A percentile compares a stretch with the other conserved stretches of the same genome.
These are phyloP conservation scores for Colletotrichum sp. DNA, from an alignment of 2,329 filamentous ascomycete genomes.

Conservation along the genomic window DNA sequence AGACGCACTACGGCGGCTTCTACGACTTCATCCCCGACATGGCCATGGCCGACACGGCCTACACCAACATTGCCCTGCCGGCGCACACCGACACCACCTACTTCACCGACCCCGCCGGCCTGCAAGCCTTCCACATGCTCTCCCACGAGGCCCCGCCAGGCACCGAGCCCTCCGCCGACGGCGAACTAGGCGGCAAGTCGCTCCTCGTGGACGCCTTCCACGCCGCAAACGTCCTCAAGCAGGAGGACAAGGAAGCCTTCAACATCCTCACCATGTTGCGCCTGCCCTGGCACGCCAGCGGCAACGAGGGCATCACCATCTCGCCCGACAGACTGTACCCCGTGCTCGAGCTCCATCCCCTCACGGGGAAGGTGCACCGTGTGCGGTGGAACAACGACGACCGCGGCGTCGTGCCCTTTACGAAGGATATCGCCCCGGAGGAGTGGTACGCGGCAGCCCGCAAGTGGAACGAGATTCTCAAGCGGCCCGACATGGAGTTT, in stretches of 20 bases:
- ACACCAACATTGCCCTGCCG: slow-evolving; percentile 82
- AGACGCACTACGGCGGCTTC: slow-evolving; percentile 86
- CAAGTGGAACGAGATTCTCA: slow-evolving; percentile 75
- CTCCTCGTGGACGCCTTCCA: slow-evolving; percentile 87
- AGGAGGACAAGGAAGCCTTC: slow-evolving; percentile 61
- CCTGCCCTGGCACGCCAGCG: slow-evolving; percentile 85
- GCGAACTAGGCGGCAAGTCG: slow-evolving; percentile 70
- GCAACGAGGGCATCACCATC: slow-evolving; percentile 84
- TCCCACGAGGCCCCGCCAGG: slow-evolving; percentile 69
- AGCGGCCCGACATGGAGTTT: slow-evolving; percentile 69
- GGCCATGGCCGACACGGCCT: slow-evolving; percentile 87
- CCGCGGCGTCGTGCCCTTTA: slow-evolving; percentile 71
- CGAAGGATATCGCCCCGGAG: slow-evolving; percentile 48
- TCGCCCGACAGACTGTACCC: slow-evolving; percentile 73
- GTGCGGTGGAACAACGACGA: slow-evolving; percentile 96
- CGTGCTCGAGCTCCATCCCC: slow-evolving; percentile 68
- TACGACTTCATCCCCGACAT: slow-evolving; percentile 90
- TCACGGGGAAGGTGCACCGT: slow-evolving; percentile 47
- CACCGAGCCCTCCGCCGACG: slow-evolving; percentile 25
- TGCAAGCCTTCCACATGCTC: slow-evolving; percentile 92
- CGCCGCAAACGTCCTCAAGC: slow-evolving; percentile 65
- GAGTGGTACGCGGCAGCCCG: slow-evolving; percentile 83
- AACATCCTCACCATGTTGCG: slow-evolving; percentile 57
- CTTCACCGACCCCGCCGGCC: slow-evolving; percentile 88
- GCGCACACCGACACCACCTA: slow-evolving; percentile 96